Percentiles rank a stretch among this genome's conserved stretches.
phyloP scores from a whole-genome alignment of 345 rosid species.

The Mercurialis annua region DNA sequence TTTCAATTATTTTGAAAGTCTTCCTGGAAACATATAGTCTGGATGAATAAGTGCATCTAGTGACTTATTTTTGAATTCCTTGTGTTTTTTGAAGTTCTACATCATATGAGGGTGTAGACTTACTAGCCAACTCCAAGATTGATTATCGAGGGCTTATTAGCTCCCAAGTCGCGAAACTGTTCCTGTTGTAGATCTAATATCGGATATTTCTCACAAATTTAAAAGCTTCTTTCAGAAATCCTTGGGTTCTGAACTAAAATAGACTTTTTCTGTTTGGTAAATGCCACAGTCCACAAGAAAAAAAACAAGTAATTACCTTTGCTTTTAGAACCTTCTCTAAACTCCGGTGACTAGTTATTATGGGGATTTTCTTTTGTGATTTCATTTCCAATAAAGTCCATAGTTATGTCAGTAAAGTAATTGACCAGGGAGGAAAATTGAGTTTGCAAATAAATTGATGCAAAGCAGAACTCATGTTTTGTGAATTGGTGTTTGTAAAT shows the following conservation, averaged over 20 bases:
- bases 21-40: too few species aligned
- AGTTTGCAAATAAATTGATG: not conserved
- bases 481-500: not conserved
- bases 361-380: too few species aligned
- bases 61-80: not conserved
- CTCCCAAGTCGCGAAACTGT: too few species aligned
- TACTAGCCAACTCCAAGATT: too few species aligned
- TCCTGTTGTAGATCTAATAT: not conserved
- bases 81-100: not conserved
- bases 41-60: too few species aligned
- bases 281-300: not conserved
- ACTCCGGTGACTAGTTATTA: not conserved
- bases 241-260: not conserved
- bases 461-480: not conserved
- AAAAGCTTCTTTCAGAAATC: not conserved
- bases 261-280: not conserved
- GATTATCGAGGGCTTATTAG: too few species aligned
- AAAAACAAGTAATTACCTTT: not conserved
- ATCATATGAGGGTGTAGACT: not conserved
- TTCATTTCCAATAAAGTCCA: not conserved
- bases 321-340: not conserved
- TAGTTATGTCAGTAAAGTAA: not conserved
- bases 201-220: not conserved
- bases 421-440: not conserved
- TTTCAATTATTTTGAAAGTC: constrained; percentile 1